phyloP scores from a whole-genome alignment of 306 rosid species.

The Cucumis melo region DNA sequence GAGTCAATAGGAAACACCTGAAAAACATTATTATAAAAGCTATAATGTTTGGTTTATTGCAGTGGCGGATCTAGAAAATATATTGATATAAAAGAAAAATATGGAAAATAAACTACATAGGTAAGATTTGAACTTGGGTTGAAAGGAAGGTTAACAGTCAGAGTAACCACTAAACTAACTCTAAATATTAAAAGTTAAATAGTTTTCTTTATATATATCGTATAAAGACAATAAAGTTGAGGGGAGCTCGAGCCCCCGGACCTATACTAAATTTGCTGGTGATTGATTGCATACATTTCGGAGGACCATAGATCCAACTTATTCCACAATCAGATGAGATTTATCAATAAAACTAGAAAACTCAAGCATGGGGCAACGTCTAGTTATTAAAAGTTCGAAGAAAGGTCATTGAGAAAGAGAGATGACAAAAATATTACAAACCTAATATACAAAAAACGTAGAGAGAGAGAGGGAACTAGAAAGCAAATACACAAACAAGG shows the following conservation, averaged over 20 bases:
- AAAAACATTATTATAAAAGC: constrained; percentile 8
- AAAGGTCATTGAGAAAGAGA: background rate
- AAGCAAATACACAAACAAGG: background rate
- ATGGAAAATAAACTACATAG: too few species aligned
- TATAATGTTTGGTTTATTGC: too few species aligned
- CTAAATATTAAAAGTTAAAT: too few species aligned
- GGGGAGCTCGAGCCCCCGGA: too few species aligned
- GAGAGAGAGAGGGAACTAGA: background rate
- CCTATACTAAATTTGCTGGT: too few species aligned
- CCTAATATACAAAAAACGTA: background rate
- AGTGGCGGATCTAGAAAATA: too few species aligned
- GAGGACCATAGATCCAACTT: background rate
- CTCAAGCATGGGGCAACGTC: background rate
- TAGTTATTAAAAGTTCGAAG: background rate
- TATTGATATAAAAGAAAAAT: too few species aligned
- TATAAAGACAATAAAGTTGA: too few species aligned
- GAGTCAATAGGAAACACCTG: constrained; percentile 95
- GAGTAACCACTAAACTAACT: too few species aligned
- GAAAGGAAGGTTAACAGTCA: too few species aligned
- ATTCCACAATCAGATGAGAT: background rate
- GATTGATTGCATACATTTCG: background rate
- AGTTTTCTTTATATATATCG: too few species aligned
- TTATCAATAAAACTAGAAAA: background rate
- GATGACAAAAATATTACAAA: background rate
- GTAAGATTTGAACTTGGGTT: too few species aligned